Conservation (phyloP, 352 stramenopile genomes). For the Globisporangium yorkense region DNA sequence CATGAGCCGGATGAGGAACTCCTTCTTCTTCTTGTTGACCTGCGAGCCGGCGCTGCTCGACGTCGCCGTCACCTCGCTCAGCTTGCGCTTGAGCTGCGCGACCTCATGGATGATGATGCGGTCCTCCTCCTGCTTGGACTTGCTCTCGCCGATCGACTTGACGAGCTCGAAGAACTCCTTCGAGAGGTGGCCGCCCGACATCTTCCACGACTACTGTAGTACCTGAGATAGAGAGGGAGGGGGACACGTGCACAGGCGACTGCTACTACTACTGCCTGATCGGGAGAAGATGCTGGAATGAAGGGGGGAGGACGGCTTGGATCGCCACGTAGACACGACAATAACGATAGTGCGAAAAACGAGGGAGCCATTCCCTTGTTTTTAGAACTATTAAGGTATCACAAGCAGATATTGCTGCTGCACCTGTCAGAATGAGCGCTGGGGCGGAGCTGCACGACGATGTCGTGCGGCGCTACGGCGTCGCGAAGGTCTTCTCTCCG, state of each 20-base stretch:
- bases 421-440: conserved; percentile 9
- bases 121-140: conserved; percentile 99
- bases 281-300: neutral
- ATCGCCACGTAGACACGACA: no score
- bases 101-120: conserved; percentile 98
- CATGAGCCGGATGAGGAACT: conserved; percentile 99
- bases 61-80: conserved; percentile 82
- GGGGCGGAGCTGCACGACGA: conserved; percentile 50
- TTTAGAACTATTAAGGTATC: conserved; percentile 6
- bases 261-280: no score
- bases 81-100: conserved; percentile 93
- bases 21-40: conserved; percentile 96
- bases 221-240: neutral
- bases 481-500: conserved; percentile 55
- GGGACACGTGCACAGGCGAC: neutral
- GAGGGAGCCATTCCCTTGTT: conserved; percentile 5
- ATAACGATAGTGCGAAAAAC: no score
- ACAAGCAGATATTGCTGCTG: neutral
- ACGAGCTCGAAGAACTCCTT: conserved; percentile 99
- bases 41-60: conserved; percentile 67
- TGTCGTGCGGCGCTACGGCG: conserved; percentile 59
- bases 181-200: conserved; percentile 87
- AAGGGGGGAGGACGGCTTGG: neutral
- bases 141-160: conserved; percentile 99
- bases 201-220: conserved; percentile 13